Evolutionary conservation across 148 eudicot species (phyloP), one percentile per base, ranked within the genome.

Genomic region (Amaranthus palmeri): DNA sequence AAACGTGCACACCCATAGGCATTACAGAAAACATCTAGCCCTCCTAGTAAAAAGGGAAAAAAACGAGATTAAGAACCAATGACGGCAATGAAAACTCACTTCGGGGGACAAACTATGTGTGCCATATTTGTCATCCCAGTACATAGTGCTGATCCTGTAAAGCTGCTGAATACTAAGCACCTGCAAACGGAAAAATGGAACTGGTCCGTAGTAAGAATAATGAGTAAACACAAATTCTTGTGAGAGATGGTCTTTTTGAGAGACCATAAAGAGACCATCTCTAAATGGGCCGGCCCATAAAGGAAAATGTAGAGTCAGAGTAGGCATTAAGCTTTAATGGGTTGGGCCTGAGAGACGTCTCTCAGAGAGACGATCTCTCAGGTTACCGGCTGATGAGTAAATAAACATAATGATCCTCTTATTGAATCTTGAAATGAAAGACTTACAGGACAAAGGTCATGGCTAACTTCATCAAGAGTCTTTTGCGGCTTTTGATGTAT

Each of bases 111-210:
- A 82, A 79, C 96, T 90, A n/a, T 88, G 97, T 4, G 97, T 88
- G 74, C 97, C 96, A 74, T 92, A 87, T 79, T 88, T 92, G 83
- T 92, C 97, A 72, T 92, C 97, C 96, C 97, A 92, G 69, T 92
- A 92, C 97, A 92, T 92, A 6, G 96, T 92, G 79, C 97, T 86
- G 82, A 92, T 92, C 81, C 97, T 82, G 72, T 92, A 92, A 69
- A 92, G 93, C 78, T 90, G 97, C 74, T 90, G 97, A 67, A 88
- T 85, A 70, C 96, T 92, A 60, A 92, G 91, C 63, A 86, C 91
- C 97, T 92, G 86, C 43, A 41, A 45, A 61, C 8, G 57, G 61
- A 67, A 62, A 76, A 75, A 25, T 61, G 63, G 71, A 75, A 74
- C 77, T 63, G 74, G 71, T 67, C 74, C 69, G 57, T 56, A 64